Evolutionary conservation across 2,329 filamentous ascomycete species (phyloP), one percentile per base, ranked within the genome.

Genomic region (Phyllachora maydis): DNA sequence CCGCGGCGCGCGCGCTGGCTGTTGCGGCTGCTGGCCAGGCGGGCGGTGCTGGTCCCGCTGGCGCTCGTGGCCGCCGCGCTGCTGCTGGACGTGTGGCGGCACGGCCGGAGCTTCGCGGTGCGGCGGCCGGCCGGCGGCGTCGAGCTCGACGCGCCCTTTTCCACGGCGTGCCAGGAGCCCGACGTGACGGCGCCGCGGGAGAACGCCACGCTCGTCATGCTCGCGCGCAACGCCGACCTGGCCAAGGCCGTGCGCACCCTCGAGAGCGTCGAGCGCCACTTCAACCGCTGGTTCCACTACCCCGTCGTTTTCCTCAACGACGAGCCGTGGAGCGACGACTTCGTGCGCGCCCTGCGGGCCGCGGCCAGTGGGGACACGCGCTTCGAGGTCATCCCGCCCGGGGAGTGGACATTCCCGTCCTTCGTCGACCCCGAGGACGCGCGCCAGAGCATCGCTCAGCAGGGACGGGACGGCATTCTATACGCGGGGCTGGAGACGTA

Each of bases 291-390:
- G 45, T 56, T 49, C 36, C 42, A 52, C 27, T 57, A 57, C 31
- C 52, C 52, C 4, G 44, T 51, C 28, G 34, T 57, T 16, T 56
- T 57, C 30, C 40, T 57, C 26, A 57, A 57, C 35, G 46, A 57
- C 36, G 40, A 54, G 30, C 38, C 41, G 6, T 57, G 47, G 43
- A 40, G 46, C 22, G 28, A 40, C 8, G 40, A 36, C 22, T 56
- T 57, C 28, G 38, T 52, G 20, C 29, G 35, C 9, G 36, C 39
- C 18, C 36, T 56, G 28, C 47, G 46, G 28, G 32, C 37, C 21
- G 46, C 45, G 5, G 37, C 43, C 7, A 39, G 42, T 22, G 49
- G 47, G 16, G 39, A 39, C 27, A 48, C 41, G 8, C 40, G 39
- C 6, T 56, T 56, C 30, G 52, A 54, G 32, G 41, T 47, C 11